phyloP scores from a whole-genome alignment of 805 yeast genomes.

The Candida railenensis region DNA sequence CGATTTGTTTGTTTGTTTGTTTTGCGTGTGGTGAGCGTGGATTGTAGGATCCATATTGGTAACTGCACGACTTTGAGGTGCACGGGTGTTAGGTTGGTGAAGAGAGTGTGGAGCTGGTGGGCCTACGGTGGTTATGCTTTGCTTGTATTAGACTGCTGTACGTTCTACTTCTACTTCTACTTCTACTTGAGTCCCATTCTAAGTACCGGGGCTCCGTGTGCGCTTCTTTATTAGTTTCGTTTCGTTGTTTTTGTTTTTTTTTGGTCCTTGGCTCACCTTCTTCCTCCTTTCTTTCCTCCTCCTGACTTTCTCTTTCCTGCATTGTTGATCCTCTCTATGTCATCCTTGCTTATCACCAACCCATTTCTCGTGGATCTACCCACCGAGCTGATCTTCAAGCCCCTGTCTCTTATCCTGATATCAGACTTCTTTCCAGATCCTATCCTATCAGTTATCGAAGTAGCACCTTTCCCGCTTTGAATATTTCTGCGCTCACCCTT shows the following conservation, averaged over 20 bases:
- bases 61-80: not conserved
- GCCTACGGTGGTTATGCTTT: too few relatives aligned
- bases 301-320: conserved; percentile 9
- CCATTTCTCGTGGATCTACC: conserved; percentile 83
- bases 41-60: not conserved
- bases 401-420: conserved; percentile 61
- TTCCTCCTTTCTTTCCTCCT: conserved; percentile 6
- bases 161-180: too few relatives aligned
- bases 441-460: conserved; percentile 49
- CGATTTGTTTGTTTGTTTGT: not conserved
- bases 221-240: too few relatives aligned
- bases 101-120: not conserved
- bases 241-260: not conserved
- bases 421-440: conserved; percentile 44
- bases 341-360: conserved; percentile 63
- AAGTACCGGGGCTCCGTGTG: too few relatives aligned
- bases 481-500: conserved; percentile 65
- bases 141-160: too few relatives aligned
- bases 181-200: too few relatives aligned
- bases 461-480: conserved; percentile 54
- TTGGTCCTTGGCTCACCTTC: conserved; percentile 1
- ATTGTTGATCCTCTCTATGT: conserved; percentile 50
- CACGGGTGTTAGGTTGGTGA: not conserved
- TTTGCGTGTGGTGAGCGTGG: not conserved
- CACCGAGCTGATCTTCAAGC: conserved; percentile 71